Evolutionary conservation across 2,329 filamentous ascomycete species (phyloP), one percentile per base, ranked within the genome.

Genomic region (Chrysoporthe deuterocubensis): DNA sequence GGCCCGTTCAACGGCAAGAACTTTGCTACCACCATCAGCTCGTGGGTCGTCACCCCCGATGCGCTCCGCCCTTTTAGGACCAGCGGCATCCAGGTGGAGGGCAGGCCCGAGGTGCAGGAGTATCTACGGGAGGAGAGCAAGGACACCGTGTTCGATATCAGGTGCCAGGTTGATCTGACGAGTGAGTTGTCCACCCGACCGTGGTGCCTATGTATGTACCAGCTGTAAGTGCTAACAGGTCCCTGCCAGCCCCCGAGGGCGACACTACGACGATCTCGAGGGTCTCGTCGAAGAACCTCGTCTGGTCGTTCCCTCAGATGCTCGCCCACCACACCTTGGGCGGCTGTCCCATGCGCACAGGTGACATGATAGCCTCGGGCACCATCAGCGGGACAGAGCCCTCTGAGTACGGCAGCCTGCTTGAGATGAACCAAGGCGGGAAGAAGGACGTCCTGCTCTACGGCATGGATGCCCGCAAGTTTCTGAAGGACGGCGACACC

Each of bases 221-320:
- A 14, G 21, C 26, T 2, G 9, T n/a, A 3, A 3, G 42, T 66
- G 40, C 59, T 60, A 9, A 58, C 56, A 52, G 52, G 42, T 60
- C 81, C 11, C 3, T 58, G 5, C 1, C 26, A 70, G 69, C 69
- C 4, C 78, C 82, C 3, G 79, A 82, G 64, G 81, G 81, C n/a
- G 78, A 79, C 52, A 80, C 84, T 0, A 88, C 86, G 0, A 87
- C 85, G 0, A 85, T 94, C 59, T 82, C 85, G 1, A 83, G 79
- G 70, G 90, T 84, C 69, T 90, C 84, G 67, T 86, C 89, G 11
- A 86, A 83, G 71, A 86, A 94, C 74, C 82, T 95, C 13, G 82
- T 95, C n/a, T 95, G 89, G 84, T 94, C 91, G 0, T 95, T 94
- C 79, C 87, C 90, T 4, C 92, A 95, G 77, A 94, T 94, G 91